Base-by-base conservation (phyloP, 2,329 filamentous ascomycete species). In the Aureobasidium sp. region DNA sequence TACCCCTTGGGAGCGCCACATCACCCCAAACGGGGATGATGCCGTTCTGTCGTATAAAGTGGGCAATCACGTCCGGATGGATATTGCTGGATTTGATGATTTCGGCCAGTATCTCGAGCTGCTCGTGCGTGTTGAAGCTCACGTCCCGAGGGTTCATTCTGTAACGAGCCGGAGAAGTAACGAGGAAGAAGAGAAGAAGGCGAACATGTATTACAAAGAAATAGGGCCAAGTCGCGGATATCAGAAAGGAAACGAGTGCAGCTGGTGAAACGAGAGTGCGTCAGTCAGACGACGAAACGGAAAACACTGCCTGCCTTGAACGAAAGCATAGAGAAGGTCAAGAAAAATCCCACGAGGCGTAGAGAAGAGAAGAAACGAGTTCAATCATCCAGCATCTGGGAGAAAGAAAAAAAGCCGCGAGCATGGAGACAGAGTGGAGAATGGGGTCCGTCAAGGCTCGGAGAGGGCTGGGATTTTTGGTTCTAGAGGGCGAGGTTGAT, bases 1-100 rank as follows among this genome's bases (percentile, higher is more conserved):
- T 73, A 82, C 80, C 79, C 68, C 71, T 71, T 65, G 80, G 80
- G 63, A 82, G 70, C 44, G 78, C 72, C 65, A 78, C 78, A 60
- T 81, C 74, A 59, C 74, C 74, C 79, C 79, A 82, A 66, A 72
- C 72, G 61, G 78, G 78, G 66, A 74, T 72, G 64, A 78, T 71
- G 65, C 74, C 73, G 62, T 69, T 67, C 58, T 77, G 74, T 64
- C 73, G 72, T 65, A 81, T 74, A 65, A 78, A 70, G 61, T 75
- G 70, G 65, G 77, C 73, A 60, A 80, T 71, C 48, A 73, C 70
- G 64, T 74, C 72, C 50, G 77, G 75, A 45, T 76, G 72, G 61
- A 80, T 72, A 47, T 73, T 71, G 62, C 75, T 74, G 45, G 73
- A 73, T 69, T 80, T 83, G 66, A 83, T 73, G 65, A 80, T 77